Conservation (phyloP, 2,329 filamentous ascomycete species). For the Pestalotiopsis sp. region DNA sequence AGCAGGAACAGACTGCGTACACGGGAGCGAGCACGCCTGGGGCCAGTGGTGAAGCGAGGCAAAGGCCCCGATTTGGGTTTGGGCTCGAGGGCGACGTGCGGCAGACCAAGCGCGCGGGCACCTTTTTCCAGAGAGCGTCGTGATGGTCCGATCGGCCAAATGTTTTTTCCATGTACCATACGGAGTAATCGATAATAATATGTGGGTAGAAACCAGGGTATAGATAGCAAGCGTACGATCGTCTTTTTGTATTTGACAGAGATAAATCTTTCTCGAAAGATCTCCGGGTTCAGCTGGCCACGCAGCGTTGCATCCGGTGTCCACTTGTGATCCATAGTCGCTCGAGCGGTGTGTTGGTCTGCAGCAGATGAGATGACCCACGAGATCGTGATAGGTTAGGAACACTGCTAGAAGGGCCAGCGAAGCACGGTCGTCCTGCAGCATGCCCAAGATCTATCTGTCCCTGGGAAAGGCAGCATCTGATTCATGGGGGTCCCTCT, state of each 20-base stretch:
- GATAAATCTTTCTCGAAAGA: not conserved
- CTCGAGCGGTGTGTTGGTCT: conserved; percentile 1
- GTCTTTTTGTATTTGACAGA: not conserved
- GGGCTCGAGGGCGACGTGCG: conserved; percentile 33
- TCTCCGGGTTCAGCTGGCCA: not conserved
- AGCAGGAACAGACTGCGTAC: conserved; percentile 13
- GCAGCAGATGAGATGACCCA: not conserved
- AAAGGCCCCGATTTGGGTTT: conserved; percentile 30
- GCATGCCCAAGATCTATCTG: not conserved
- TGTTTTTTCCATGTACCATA: not conserved
- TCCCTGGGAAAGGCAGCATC: not conserved
- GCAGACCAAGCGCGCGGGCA: conserved; percentile 24
- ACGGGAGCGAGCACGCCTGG: conserved; percentile 12
- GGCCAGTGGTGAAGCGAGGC: conserved; percentile 16
- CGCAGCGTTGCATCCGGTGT: not conserved
- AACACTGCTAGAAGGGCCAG: not conserved
- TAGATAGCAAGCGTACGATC: not conserved
- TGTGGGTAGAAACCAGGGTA: not conserved
- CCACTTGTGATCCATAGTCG: not conserved
- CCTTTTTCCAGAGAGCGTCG: conserved; percentile 11
- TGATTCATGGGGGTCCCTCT: not conserved
- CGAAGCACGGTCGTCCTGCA: not conserved
- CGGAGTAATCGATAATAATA: not conserved
- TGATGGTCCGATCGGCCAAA: not conserved
- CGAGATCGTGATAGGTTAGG: not conserved